phyloP scores from a whole-genome alignment of 176 grass and related monocot species.

The Avena insularis region DNA sequence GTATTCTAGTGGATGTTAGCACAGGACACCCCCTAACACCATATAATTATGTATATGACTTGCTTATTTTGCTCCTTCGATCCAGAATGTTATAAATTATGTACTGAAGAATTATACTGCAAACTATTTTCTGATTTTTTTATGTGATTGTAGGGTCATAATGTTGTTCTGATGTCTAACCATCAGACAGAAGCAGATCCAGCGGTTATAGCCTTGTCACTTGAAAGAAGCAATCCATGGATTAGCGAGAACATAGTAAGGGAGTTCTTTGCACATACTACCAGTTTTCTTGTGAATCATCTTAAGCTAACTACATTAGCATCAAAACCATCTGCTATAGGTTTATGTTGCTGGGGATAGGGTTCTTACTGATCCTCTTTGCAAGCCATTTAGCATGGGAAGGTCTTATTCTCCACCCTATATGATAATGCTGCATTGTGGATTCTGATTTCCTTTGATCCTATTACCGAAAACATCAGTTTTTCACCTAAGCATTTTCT shows the following conservation, averaged over 20 bases:
- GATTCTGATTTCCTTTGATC: constrained; percentile 26
- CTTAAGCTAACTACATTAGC: constrained; percentile 33
- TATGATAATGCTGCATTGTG: constrained; percentile 20
- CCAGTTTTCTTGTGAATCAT: constrained; percentile 32
- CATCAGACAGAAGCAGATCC: constrained; percentile 98
- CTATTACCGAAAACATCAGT: constrained; percentile 20
- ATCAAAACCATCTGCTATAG: constrained; percentile 53
- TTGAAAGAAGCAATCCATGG: constrained; percentile 74
- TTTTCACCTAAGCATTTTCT: constrained; percentile 45
- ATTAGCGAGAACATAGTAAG: constrained; percentile 92
- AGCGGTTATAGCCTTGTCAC: constrained; percentile 77
- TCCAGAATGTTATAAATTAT: neutral
- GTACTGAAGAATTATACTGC: constrained; percentile 11
- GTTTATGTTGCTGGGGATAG: constrained; percentile 96
- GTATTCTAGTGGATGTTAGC: neutral
- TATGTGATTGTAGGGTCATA: constrained; percentile 79
- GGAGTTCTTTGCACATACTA: constrained; percentile 39
- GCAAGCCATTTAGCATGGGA: constrained; percentile 99
- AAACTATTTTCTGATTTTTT: constrained; percentile 30
- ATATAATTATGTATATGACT: constrained; percentile 1
- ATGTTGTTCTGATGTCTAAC: constrained; percentile 98
- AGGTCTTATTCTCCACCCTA: constrained; percentile 64
- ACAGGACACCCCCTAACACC: neutral
- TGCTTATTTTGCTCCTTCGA: constrained; percentile 30
- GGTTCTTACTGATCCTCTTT: constrained; percentile 90